Conservation (phyloP, 202 grass and related monocot species). For the Thinopyrum obtusiflorum region DNA sequence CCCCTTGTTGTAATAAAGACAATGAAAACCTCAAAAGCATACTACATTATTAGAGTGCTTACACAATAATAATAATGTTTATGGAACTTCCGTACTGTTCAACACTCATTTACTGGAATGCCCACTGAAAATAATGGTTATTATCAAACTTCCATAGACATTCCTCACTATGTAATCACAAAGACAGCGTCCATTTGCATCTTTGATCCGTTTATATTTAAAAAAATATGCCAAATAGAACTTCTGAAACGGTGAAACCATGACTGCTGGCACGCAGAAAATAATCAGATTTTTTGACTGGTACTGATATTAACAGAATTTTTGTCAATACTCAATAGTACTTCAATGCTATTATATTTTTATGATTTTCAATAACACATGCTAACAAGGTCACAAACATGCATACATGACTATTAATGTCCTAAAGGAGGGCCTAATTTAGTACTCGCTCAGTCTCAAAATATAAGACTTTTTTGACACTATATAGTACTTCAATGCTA, state of each 20-base stretch:
- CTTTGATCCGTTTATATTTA: neutral
- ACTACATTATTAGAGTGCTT: constrained; percentile 4
- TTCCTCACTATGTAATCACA: constrained; percentile 14
- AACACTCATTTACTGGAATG: constrained; percentile 24
- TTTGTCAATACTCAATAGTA: neutral
- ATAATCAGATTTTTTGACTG: neutral
- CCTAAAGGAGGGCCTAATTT: neutral
- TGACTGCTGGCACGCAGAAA: neutral
- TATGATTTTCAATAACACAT: neutral
- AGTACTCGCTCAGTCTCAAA: neutral
- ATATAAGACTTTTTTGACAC: too few species aligned
- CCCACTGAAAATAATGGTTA: neutral
- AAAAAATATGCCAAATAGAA: neutral
- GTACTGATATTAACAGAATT: neutral
- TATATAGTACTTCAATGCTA: too few species aligned
- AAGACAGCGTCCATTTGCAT: neutral
- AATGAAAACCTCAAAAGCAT: neutral
- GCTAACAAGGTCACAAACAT: neutral
- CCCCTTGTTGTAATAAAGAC: neutral
- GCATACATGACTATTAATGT: too few species aligned
- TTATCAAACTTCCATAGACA: neutral
- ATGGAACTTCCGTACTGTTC: neutral
- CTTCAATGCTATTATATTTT: neutral
- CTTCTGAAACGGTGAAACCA: neutral
- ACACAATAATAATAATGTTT: constrained; percentile 2